phyloP scores from a whole-genome alignment of 306 rosid genomes.

The Inga laurina region DNA sequence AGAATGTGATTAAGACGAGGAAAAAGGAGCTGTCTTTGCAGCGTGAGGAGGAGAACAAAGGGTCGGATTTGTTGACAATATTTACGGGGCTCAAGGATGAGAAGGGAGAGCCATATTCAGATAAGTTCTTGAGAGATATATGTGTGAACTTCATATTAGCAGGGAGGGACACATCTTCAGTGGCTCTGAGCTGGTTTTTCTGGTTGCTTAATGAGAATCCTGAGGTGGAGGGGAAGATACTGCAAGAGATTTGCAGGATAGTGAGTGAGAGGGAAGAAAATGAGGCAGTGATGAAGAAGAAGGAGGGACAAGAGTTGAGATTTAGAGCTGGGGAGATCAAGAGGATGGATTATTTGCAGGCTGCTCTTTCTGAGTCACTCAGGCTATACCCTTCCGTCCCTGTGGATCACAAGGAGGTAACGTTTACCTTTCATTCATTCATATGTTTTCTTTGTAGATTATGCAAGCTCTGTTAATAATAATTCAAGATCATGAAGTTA shows the following conservation, averaged over 20 bases:
- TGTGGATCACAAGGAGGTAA: slow-evolving; percentile 92
- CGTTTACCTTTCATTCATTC: not conserved
- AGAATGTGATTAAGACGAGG: slow-evolving; percentile 68
- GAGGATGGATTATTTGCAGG: slow-evolving; percentile 94
- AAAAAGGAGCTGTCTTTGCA: slow-evolving; percentile 61
- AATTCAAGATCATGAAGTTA: not conserved
- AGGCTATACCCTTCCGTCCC: slow-evolving; percentile 95
- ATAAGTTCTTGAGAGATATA: slow-evolving; percentile 85
- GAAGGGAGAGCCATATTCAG: slow-evolving; percentile 58
- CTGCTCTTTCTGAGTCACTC: slow-evolving; percentile 85
- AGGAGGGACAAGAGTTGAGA: slow-evolving; percentile 33
- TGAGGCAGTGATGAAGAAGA: not conserved
- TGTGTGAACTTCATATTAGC: slow-evolving; percentile 93
- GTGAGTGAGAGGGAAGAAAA: slow-evolving; percentile 47
- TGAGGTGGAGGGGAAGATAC: slow-evolving; percentile 59
- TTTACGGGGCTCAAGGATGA: slow-evolving; percentile 80
- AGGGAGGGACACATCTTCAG: slow-evolving; percentile 96
- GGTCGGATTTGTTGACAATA: slow-evolving; percentile 68
- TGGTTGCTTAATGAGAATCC: slow-evolving; percentile 75
- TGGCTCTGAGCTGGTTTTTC: slow-evolving; percentile 96
- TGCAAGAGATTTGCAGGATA: slow-evolving; percentile 59
- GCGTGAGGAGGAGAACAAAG: slow-evolving; percentile 1
- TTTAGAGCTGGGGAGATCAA: slow-evolving; percentile 76
- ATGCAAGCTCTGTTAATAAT: no score
- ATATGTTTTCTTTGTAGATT: not conserved